A percentile compares a stretch with the other conserved stretches of the same genome.
Conservation (phyloP, 2,329 filamentous ascomycete species). For the Pyrenophora teres region DNA sequence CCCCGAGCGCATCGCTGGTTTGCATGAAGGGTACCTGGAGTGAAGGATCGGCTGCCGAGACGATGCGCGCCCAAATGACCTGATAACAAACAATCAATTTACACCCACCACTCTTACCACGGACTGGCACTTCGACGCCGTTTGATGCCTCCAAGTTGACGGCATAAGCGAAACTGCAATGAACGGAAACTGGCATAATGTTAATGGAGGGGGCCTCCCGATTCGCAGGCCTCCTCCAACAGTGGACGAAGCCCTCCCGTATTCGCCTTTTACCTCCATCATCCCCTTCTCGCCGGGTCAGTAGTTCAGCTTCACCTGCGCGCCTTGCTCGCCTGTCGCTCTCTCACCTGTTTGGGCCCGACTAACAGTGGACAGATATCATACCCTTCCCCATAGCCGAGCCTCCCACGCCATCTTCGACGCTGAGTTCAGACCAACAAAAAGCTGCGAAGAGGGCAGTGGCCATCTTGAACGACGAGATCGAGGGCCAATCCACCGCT, state of each 20-base stretch:
- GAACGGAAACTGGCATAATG: slow-evolving; percentile 41
- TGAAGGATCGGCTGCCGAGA: slow-evolving; percentile 7
- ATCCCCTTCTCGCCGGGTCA: slow-evolving; percentile 77
- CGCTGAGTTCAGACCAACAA: slow-evolving; percentile 52
- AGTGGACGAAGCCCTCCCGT: slow-evolving; percentile 78
- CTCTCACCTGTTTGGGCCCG: slow-evolving; percentile 23
- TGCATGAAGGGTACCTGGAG: slow-evolving; percentile 3
- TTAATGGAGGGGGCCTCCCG: slow-evolving; percentile 41
- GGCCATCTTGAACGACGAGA: slow-evolving; percentile 73
- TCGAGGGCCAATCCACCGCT: slow-evolving; percentile 62
- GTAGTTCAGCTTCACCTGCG: slow-evolving; percentile 32
- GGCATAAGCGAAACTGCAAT: slow-evolving; percentile 22
- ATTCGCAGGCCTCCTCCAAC: slow-evolving; percentile 52
- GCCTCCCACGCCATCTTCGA: slow-evolving; percentile 47
- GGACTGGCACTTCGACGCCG: slow-evolving; percentile 3
- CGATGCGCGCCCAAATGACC: slow-evolving; percentile 21
- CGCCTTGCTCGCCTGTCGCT: slow-evolving; percentile 8
- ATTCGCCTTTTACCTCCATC: slow-evolving; percentile 79
- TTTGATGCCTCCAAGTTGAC: slow-evolving; percentile 6
- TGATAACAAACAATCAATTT: slow-evolving; percentile 13
- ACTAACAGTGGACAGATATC: slow-evolving; percentile 47
- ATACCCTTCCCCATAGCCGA: slow-evolving; percentile 53
- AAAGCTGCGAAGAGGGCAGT: slow-evolving; percentile 59
- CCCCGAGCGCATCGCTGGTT: slow-evolving; percentile 9
- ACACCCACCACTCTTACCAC: slow-evolving; percentile 4